phyloP scores from a whole-genome alignment of 1,284 basidiomycete genomes.

The Stygiomarasmius scandens region DNA sequence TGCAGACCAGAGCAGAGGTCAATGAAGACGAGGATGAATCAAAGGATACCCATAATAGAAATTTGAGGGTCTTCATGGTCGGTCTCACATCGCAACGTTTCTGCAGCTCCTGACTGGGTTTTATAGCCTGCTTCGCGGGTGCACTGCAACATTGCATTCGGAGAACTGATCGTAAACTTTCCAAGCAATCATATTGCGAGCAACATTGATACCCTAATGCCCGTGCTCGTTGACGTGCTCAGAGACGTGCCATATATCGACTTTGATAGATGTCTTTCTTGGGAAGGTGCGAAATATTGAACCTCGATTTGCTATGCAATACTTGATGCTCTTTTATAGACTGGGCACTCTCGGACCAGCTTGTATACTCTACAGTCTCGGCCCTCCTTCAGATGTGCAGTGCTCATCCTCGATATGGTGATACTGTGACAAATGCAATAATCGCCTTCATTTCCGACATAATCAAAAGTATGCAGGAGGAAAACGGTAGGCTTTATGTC shows the following conservation, averaged over 20 bases:
- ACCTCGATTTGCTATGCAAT: neutral
- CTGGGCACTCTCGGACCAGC: slow-evolving; percentile 82
- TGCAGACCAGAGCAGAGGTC: slow-evolving; percentile 42
- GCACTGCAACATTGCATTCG: slow-evolving; percentile 79
- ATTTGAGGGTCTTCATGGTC: slow-evolving; percentile 61
- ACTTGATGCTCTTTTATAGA: slow-evolving; percentile 43
- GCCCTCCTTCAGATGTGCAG: slow-evolving; percentile 72
- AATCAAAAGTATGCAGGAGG: slow-evolving; percentile 55
- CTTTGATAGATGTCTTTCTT: slow-evolving; percentile 76
- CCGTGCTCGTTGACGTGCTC: slow-evolving; percentile 66
- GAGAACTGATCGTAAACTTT: slow-evolving; percentile 68
- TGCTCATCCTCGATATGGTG: slow-evolving; percentile 49
- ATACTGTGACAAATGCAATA: slow-evolving; percentile 56
- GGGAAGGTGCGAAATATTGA: slow-evolving; percentile 63
- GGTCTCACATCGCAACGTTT: slow-evolving; percentile 20
- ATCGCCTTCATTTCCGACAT: slow-evolving; percentile 61
- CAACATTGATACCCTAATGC: slow-evolving; percentile 51
- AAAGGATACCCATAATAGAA: slow-evolving; percentile 22
- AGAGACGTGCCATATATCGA: slow-evolving; percentile 71
- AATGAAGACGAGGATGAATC: slow-evolving; percentile 23
- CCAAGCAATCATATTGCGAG: slow-evolving; percentile 54
- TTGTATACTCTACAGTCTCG: slow-evolving; percentile 75
- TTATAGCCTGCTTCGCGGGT: slow-evolving; percentile 60
- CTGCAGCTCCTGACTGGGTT: slow-evolving; percentile 7
- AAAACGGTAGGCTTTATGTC: slow-evolving; percentile 49